phyloP scores from a whole-genome alignment of 495 filamentous ascomycete genomes.

The Penicillium cinerascens region DNA sequence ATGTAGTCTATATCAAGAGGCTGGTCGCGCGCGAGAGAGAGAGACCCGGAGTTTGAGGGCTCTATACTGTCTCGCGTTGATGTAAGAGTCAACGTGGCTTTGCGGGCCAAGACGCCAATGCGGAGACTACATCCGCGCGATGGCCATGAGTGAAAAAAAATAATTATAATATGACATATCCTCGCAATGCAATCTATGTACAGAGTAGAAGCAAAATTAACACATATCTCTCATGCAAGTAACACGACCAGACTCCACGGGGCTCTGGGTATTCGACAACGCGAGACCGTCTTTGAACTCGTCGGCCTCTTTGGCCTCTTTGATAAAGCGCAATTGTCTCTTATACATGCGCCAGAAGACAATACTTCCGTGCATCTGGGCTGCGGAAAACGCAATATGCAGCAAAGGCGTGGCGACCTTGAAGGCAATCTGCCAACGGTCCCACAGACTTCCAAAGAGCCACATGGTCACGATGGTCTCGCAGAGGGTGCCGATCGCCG shows the following conservation, averaged over 20 bases:
- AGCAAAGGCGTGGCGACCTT: conserved; percentile 47
- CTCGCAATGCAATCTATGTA: background rate
- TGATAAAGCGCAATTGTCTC: conserved; percentile 26
- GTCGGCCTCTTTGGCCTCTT: conserved; percentile 2
- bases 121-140: background rate
- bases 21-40: no score
- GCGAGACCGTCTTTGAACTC: background rate
- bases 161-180: no score
- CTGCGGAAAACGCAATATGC: conserved; percentile 42
- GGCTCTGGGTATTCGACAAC: background rate
- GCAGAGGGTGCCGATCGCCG: conserved; percentile 36
- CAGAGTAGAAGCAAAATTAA: background rate
- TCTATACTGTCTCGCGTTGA: no score
- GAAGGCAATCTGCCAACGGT: conserved; percentile 44
- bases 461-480: conserved; percentile 50
- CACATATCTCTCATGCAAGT: background rate
- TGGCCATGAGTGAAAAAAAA: no score
- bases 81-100: background rate
- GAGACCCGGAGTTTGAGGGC: no score
- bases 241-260: background rate
- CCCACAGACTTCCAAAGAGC: conserved; percentile 46
- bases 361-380: conserved; percentile 43
- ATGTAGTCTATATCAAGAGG: background rate
- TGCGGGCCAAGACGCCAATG: background rate
- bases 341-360: conserved; percentile 44